Evolutionary conservation across 495 filamentous ascomycete species (phyloP).

Genomic region (Trypethelium eluteriae): DNA sequence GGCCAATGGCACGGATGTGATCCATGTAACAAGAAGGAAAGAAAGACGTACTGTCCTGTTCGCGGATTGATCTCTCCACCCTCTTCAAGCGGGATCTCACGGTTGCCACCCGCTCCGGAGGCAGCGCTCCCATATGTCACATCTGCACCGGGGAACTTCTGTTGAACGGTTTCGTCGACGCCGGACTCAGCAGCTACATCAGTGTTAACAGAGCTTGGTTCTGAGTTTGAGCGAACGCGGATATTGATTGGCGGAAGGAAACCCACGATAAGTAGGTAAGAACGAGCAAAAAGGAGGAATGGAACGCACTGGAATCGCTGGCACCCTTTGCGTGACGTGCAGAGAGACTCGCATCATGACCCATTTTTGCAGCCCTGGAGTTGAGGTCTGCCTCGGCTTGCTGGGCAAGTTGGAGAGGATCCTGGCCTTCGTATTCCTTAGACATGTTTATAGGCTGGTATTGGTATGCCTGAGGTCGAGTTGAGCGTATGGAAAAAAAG

Average conservation of each 20-base stretch:
- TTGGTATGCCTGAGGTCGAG: not conserved
- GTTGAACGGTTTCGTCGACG: slow-evolving; percentile 42
- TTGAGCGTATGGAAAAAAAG: not conserved
- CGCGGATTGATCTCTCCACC: slow-evolving; percentile 43
- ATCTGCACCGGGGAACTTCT: slow-evolving; percentile 40
- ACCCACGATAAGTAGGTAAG: no score
- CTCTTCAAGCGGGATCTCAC: slow-evolving; percentile 47
- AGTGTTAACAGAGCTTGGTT: not conserved
- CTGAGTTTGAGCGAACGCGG: not conserved
- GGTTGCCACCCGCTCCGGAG: slow-evolving; percentile 44
- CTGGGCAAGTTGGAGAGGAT: slow-evolving; percentile 35
- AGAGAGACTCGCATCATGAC: slow-evolving; percentile 20
- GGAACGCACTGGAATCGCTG: slow-evolving; percentile 41
- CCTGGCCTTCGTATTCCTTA: slow-evolving; percentile 29
- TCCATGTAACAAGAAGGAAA: slow-evolving; percentile 50
- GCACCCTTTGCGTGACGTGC: slow-evolving; percentile 19
- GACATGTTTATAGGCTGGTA: slow-evolving; percentile 22
- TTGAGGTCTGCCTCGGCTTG: slow-evolving; percentile 50
- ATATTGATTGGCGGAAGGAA: no score
- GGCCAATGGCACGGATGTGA: slow-evolving; percentile 64
- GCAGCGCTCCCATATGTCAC: slow-evolving; percentile 45
- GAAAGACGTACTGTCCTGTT: slow-evolving; percentile 43
- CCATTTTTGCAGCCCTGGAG: slow-evolving; percentile 45
- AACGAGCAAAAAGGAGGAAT: slow-evolving; percentile 2
- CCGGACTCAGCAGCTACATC: slow-evolving; percentile 46